Evolutionary conservation across 2,329 filamentous ascomycete genomes (phyloP).

Genomic region (Penicillium decumbens): DNA sequence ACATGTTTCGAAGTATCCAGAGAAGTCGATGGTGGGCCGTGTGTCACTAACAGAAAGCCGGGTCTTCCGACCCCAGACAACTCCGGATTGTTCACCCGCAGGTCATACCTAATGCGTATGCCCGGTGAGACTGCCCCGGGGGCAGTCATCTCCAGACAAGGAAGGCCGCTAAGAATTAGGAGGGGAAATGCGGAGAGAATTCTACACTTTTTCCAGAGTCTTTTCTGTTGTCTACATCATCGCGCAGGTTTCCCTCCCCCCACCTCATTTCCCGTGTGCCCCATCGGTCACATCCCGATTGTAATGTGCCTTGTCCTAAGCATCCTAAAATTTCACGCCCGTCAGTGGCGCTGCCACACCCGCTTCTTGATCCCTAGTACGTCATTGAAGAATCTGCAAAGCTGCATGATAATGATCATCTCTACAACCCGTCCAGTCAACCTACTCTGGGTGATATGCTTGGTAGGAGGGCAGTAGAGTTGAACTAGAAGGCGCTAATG

Average conservation of each 20-base stretch:
- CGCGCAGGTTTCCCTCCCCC: neutral
- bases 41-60: constrained; percentile 4
- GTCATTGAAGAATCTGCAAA: constrained; percentile 14
- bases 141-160: constrained; percentile 4
- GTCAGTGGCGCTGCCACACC: constrained; percentile 16
- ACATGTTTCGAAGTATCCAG: constrained; percentile 2
- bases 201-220: constrained; percentile 1
- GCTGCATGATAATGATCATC: neutral
- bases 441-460: neutral
- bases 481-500: neutral
- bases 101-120: constrained; percentile 15
- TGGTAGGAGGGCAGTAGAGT: neutral
- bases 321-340: neutral
- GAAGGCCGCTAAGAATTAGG: neutral
- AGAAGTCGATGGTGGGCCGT: constrained; percentile 13
- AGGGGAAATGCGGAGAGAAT: constrained; percentile 16
- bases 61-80: constrained; percentile 16
- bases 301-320: neutral
- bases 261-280: neutral
- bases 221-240: neutral
- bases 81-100: constrained; percentile 12
- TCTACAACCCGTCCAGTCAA: neutral
- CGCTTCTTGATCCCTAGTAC: constrained; percentile 6
- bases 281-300: neutral
- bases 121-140: constrained; percentile 17